A percentile compares a stretch with the other conserved stretches of the same genome.
Evolutionary conservation across 2,329 filamentous ascomycete species (phyloP).

Genomic region (Colletotrichum incanum): DNA sequence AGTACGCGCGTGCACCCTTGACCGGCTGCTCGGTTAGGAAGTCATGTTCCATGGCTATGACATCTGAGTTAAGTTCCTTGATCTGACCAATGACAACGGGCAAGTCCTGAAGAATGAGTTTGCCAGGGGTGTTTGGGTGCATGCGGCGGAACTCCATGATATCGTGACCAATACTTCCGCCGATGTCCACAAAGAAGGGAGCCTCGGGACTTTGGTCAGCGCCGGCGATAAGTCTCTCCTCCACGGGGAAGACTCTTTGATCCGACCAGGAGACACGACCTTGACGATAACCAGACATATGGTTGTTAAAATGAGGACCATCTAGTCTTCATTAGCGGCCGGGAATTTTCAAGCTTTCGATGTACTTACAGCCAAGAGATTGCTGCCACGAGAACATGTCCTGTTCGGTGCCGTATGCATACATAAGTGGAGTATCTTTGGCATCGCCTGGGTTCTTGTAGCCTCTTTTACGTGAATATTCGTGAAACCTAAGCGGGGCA

Average conservation of each 20-base stretch:
- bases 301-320: conserved; percentile 53
- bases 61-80: conserved; percentile 48
- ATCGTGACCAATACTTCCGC: conserved; percentile 55
- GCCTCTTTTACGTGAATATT: conserved; percentile 49
- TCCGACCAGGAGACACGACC: conserved; percentile 55
- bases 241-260: conserved; percentile 50
- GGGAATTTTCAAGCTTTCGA: not conserved
- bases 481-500: conserved; percentile 49
- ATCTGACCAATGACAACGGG: conserved; percentile 56
- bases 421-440: conserved; percentile 50
- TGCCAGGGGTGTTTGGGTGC: conserved; percentile 49
- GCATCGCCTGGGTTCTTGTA: conserved; percentile 52
- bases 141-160: conserved; percentile 52
- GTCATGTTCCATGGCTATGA: conserved; percentile 59
- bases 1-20: conserved; percentile 52
- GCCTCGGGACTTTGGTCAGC: conserved; percentile 46
- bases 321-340: not conserved
- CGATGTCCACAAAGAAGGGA: conserved; percentile 54
- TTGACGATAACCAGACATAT: conserved; percentile 55
- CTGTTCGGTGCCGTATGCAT: conserved; percentile 54
- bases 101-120: conserved; percentile 65
- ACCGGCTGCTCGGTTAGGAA: conserved; percentile 64
- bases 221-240: conserved; percentile 51
- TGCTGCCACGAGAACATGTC: conserved; percentile 56
- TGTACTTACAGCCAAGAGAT: conserved; percentile 34